Percentiles rank a stretch among this genome's conserved stretches.
Conservation (phyloP, 2,329 filamentous ascomycete genomes). For the Epichloe glyceriae region DNA sequence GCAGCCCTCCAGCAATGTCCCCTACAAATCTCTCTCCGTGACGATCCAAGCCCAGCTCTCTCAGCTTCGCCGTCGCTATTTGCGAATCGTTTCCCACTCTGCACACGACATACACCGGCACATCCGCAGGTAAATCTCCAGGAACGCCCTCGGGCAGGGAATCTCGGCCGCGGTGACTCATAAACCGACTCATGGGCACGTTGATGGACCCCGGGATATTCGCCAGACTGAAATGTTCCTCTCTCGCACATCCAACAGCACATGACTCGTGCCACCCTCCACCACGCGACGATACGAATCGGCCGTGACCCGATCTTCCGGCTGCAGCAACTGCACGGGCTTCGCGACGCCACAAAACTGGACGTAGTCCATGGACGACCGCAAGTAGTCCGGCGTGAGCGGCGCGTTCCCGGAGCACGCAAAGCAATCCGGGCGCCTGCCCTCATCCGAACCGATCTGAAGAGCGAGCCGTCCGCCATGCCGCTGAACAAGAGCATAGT, state of each 20-base stretch:
- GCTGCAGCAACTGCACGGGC: slow-evolving; percentile 41
- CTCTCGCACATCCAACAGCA: slow-evolving; percentile 74
- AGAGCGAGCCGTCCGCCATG: slow-evolving; percentile 28
- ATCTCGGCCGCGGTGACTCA: slow-evolving; percentile 27
- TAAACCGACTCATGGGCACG: slow-evolving; percentile 45
- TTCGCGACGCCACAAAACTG: slow-evolving; percentile 63
- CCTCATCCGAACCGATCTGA: slow-evolving; percentile 66
- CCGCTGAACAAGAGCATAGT: slow-evolving; percentile 37
- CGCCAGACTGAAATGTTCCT: slow-evolving; percentile 75
- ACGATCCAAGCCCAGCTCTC: slow-evolving; percentile 43
- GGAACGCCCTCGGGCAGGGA: slow-evolving; percentile 25
- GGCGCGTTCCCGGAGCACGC: slow-evolving; percentile 52
- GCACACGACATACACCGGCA: slow-evolving; percentile 59
- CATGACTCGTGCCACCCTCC: slow-evolving; percentile 22
- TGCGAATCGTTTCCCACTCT: slow-evolving; percentile 71
- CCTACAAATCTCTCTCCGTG: slow-evolving; percentile 45
- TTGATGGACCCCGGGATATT: slow-evolving; percentile 65
- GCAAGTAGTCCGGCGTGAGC: slow-evolving; percentile 50
- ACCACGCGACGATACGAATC: slow-evolving; percentile 36
- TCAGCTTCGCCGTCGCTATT: slow-evolving; percentile 50
- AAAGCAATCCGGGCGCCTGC: slow-evolving; percentile 56
- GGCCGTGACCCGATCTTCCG: slow-evolving; percentile 56
- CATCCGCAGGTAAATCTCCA: slow-evolving; percentile 22
- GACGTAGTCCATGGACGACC: slow-evolving; percentile 61
- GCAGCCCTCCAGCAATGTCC: slow-evolving; percentile 60